Conservation (phyloP, 805 yeast species). For the Starmerella kuoi region DNA sequence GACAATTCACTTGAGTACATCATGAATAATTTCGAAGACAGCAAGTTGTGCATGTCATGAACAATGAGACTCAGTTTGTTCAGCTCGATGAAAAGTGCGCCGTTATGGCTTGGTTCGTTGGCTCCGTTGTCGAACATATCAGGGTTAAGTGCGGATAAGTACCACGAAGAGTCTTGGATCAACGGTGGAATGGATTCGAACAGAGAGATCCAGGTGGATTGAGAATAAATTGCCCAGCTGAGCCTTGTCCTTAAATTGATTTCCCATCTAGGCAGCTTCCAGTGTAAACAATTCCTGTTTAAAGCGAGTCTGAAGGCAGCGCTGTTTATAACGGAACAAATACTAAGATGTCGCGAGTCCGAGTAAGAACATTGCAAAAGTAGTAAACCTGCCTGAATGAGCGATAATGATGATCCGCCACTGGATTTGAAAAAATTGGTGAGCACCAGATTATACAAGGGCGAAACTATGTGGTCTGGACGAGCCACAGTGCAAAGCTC, state of each 20-base stretch:
- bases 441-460: conserved; percentile 56
- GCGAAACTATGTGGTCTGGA: conserved; percentile 50
- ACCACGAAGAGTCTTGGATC: conserved; percentile 60
- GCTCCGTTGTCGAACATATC: conserved; percentile 27
- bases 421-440: conserved; percentile 56
- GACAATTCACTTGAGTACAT: conserved; percentile 17
- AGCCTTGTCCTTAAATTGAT: conserved; percentile 72
- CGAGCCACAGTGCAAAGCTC: conserved; percentile 61
- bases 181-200: conserved; percentile 80
- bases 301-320: conserved; percentile 82
- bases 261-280: conserved; percentile 96
- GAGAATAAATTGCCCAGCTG: conserved; percentile 92
- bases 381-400: conserved; percentile 37
- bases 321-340: conserved; percentile 77
- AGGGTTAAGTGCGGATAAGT: conserved; percentile 34
- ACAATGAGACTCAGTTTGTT: conserved; percentile 28
- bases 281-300: conserved; percentile 76
- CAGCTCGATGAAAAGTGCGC: conserved; percentile 28
- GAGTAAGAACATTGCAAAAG: conserved; percentile 39
- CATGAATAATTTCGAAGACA: conserved; percentile 14
- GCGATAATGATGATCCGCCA: conserved; percentile 78
- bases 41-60: conserved; percentile 31
- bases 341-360: conserved; percentile 63
- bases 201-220: conserved; percentile 82
- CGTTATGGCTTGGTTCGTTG: conserved; percentile 10